phyloP scores from a whole-genome alignment of 129 eudicot genomes.

The Helianthus tuberosus region DNA sequence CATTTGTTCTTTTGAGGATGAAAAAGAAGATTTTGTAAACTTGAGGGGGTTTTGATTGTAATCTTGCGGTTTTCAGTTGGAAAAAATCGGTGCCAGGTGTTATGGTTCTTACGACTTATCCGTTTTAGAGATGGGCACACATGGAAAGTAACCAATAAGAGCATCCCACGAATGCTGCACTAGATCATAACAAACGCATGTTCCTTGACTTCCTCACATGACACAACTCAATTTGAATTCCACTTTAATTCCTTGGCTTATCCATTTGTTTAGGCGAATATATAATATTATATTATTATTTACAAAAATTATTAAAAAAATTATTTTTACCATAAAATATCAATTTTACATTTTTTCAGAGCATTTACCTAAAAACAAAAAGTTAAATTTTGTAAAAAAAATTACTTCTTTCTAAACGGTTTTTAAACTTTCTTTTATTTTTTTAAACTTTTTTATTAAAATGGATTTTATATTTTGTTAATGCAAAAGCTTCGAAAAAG shows the following conservation, averaged over 20 bases:
- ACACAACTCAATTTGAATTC: conserved; percentile 24
- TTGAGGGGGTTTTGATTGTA: neutral
- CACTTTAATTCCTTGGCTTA: conserved; percentile 20
- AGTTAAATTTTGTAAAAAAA: too few species aligned
- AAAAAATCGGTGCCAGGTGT: conserved; percentile 35
- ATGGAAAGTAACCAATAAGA: conserved; percentile 17
- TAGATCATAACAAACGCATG: conserved; percentile 40
- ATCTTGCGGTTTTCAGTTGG: conserved; percentile 28
- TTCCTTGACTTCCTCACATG: conserved; percentile 31
- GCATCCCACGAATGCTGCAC: conserved; percentile 43
- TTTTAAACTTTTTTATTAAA: too few species aligned
- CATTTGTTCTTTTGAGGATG: neutral
- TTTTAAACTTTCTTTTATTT: too few species aligned
- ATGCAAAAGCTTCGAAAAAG: too few species aligned
- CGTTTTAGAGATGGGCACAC: conserved; percentile 19
- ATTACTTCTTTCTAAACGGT: too few species aligned
- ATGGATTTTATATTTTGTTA: too few species aligned
- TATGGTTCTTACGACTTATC: conserved; percentile 12
- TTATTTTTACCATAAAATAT: too few species aligned
- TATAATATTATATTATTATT: too few species aligned
- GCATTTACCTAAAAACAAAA: too few species aligned
- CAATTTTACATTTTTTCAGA: too few species aligned
- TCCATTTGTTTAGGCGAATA: conserved; percentile 14
- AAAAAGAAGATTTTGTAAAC: neutral
- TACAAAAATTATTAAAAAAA: too few species aligned